phyloP scores from a whole-genome alignment of 257 asterid species.

The Solanum sejunctum region DNA sequence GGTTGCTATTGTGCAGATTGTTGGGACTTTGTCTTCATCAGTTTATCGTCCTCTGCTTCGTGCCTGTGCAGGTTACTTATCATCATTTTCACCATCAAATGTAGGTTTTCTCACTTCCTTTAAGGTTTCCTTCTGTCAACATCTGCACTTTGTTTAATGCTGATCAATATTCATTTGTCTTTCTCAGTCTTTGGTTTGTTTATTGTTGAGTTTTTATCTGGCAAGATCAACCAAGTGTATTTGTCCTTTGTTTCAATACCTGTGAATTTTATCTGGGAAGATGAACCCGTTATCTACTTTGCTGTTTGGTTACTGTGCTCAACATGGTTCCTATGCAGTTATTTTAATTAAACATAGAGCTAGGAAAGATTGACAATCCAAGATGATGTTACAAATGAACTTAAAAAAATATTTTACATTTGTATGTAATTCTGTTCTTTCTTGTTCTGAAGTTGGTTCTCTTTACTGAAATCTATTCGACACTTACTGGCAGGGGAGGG shows the following conservation, averaged over 20 bases:
- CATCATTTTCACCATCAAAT: conserved; percentile 86
- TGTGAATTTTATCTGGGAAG: not conserved
- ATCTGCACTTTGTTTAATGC: not conserved
- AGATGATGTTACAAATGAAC: not conserved
- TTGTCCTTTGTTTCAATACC: not conserved
- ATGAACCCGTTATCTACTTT: not conserved
- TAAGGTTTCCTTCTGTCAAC: not conserved
- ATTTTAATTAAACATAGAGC: not conserved
- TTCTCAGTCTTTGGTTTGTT: not conserved
- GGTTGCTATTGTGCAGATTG: conserved; percentile 54
- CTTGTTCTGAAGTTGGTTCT: conserved; percentile 3
- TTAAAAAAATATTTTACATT: not conserved
- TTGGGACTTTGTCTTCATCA: conserved; percentile 68
- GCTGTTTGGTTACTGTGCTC: not conserved
- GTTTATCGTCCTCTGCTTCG: conserved; percentile 73
- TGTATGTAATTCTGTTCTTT: conserved; percentile 2
- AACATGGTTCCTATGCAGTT: not conserved
- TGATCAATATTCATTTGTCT: not conserved
- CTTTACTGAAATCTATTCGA: conserved; percentile 8
- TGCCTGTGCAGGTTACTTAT: conserved; percentile 87
- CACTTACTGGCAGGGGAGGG: conserved; percentile 62
- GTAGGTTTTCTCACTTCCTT: conserved; percentile 46
- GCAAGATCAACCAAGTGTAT: not conserved
- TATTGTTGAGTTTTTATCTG: not conserved
- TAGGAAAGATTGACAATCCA: not conserved